phyloP scores from a whole-genome alignment of 176 grass and related monocot species.

The Zizania latifolia region DNA sequence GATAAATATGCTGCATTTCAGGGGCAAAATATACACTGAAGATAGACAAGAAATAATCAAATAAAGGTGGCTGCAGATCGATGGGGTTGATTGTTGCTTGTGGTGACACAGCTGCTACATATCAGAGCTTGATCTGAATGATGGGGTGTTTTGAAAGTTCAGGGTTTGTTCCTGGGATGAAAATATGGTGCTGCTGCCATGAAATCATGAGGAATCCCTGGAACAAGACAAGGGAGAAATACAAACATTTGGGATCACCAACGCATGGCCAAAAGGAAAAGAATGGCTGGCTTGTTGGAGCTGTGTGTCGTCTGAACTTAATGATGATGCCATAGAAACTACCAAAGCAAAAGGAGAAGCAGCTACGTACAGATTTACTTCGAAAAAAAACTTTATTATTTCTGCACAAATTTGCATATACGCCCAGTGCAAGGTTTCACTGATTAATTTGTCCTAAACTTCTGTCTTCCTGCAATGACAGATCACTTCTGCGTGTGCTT shows the following conservation, averaged over 20 bases:
- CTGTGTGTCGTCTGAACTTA: slow-evolving; percentile 15
- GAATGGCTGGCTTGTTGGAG: not conserved
- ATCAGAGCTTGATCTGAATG: not conserved
- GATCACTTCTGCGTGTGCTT: not conserved
- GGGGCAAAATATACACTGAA: no score
- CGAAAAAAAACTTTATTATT: not conserved
- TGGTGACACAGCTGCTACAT: not conserved
- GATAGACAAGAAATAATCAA: no score
- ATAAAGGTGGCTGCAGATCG: no score
- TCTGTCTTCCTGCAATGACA: not conserved
- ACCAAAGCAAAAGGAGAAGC: not conserved
- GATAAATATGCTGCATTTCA: no score
- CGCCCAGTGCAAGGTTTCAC: not conserved
- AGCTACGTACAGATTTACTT: no score
- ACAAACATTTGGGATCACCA: slow-evolving; percentile 16
- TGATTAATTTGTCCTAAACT: not conserved
- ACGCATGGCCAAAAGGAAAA: slow-evolving; percentile 26
- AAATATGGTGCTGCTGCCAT: slow-evolving; percentile 29
- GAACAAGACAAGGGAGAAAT: slow-evolving; percentile 32
- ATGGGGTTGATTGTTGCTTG: no score
- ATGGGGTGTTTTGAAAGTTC: slow-evolving; percentile 22
- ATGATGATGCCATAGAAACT: slow-evolving; percentile 20
- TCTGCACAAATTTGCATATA: not conserved
- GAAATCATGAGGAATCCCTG: slow-evolving; percentile 42
- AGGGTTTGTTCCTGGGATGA: not conserved